A percentile compares a stretch with the other conserved stretches of the same genome.
phyloP scores from a whole-genome alignment of 2,329 filamentous ascomycete genomes.

The Botryosphaeria dothidea region DNA sequence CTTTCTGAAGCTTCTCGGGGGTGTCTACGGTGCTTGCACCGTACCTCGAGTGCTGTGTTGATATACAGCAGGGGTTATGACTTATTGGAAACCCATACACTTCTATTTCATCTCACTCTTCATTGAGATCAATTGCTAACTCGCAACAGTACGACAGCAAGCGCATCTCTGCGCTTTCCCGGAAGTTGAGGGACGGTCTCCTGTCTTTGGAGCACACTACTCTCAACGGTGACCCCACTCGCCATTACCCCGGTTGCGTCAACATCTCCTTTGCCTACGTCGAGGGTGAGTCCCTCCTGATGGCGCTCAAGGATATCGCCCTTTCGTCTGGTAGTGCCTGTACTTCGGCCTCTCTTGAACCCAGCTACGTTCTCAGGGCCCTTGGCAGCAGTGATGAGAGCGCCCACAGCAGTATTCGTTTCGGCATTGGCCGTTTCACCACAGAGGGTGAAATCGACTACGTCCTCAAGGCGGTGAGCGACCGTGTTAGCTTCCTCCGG shows the following conservation, averaged over 20 bases:
- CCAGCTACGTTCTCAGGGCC: slow-evolving; percentile 91
- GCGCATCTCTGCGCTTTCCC: slow-evolving; percentile 79
- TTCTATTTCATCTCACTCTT: slow-evolving; percentile 6
- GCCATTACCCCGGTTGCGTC: slow-evolving; percentile 94
- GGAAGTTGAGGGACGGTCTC: slow-evolving; percentile 79
- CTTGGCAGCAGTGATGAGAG: slow-evolving; percentile 96
- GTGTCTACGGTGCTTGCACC: slow-evolving; percentile 37
- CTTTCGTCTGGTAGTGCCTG: slow-evolving; percentile 95
- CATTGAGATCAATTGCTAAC: slow-evolving; percentile 20
- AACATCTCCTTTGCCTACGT: slow-evolving; percentile 99
- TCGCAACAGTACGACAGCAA: slow-evolving; percentile 79
- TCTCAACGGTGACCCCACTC: slow-evolving; percentile 80
- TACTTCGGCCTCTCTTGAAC: slow-evolving; percentile 94
- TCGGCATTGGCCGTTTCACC: slow-evolving; percentile 96
- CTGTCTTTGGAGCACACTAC: slow-evolving; percentile 87
- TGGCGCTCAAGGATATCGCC: slow-evolving; percentile 98
- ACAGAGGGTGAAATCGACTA: slow-evolving; percentile 96
- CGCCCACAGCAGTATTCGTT: slow-evolving; percentile 95
- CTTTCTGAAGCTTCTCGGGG: slow-evolving; percentile 76
- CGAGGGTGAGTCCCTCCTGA: slow-evolving; percentile 94
- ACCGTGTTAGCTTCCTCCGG: slow-evolving; percentile 87
- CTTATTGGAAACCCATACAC: slow-evolving; percentile 12
- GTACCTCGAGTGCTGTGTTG: slow-evolving; percentile 39
- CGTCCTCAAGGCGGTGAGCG: slow-evolving; percentile 88
- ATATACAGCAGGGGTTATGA: slow-evolving; percentile 70